A percentile compares a stretch with the other conserved stretches of the same genome.
Evolutionary conservation across 768 basidiomycete genomes (phyloP).

Genomic region (Lactifluus hygrophoroides): DNA sequence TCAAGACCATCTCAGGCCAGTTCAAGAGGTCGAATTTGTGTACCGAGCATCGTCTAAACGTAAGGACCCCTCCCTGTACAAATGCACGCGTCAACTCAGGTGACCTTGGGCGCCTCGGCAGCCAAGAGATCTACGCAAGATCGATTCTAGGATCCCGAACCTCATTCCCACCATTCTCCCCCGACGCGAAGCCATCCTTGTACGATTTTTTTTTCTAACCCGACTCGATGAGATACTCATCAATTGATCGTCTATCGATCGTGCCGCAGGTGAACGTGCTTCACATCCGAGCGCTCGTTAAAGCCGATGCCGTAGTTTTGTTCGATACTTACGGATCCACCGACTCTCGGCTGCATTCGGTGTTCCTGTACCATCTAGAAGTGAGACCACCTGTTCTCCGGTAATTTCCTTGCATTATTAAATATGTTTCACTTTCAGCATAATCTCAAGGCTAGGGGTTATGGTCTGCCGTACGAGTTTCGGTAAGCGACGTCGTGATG

Average conservation of each 20-base stretch:
- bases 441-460: constrained; percentile 66
- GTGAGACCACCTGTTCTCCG: constrained; percentile 32
- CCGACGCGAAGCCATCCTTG: constrained; percentile 80
- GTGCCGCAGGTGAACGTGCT: constrained; percentile 73
- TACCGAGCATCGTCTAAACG: constrained; percentile 80
- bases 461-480: constrained; percentile 80
- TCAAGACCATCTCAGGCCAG: constrained; percentile 80
- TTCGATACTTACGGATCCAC: constrained; percentile 89
- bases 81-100: constrained; percentile 4
- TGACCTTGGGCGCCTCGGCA: constrained; percentile 28
- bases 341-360: constrained; percentile 78
- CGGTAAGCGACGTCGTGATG: constrained; percentile 39
- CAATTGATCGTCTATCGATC: constrained; percentile 7
- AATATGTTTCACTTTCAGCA: constrained; percentile 41
- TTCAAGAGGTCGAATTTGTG: constrained; percentile 90
- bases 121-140: constrained; percentile 95
- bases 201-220: constrained; percentile 33
- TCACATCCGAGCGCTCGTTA: constrained; percentile 91
- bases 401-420: constrained; percentile 7
- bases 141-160: constrained; percentile 90
- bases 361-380: constrained; percentile 83
- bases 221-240: not conserved
- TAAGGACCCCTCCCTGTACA: constrained; percentile 35
- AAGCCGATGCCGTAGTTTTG: constrained; percentile 83
- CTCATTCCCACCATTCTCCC: constrained; percentile 91